Base-by-base conservation (phyloP, 192 early-diverging fungal genomes). In the Coemansia erecta region DNA sequence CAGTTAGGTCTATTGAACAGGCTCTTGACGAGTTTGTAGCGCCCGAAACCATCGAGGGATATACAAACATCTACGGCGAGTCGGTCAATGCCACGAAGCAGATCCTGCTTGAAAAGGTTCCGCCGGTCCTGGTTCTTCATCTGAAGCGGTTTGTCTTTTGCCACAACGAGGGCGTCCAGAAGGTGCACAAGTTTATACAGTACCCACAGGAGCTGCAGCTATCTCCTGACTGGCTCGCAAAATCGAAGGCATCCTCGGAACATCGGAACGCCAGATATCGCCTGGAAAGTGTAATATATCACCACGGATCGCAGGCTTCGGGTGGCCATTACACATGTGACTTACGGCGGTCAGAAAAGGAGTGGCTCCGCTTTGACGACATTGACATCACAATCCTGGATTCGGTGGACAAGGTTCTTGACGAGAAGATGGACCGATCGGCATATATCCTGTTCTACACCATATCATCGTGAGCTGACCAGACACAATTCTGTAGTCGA, bases 281-380 rank as follows among this genome's bases (percentile, higher is more conserved):
- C 45, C 82, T 96, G 8, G 88, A 89, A 78, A 90, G 81, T 62
- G 96, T 94, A 37, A 92, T 99, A 8, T 94, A 97, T 69, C 97
- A 99, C 78, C 97, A 97, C 69, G 95, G 97, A 3, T 72, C 72
- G 46, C 81, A 82, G 22, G 90, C 94, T 15, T 86, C 81, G 13
- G 95, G 93, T 31, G 97, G 97, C 8, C 97, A 99, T 64, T 99
- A 99, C 75, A 99, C 97, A 3, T 95, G 92, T 80, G 92, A 95
- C 77, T 82, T 99, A 7, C 61, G 81, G 53, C 81, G 89, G 50
- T 79, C 86, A 9, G 80, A 82, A 48, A 70, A 82, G 40, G 81
- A 88, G 57, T 99, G 97, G 97, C 83, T 95, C 49, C 88, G 87
- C 43, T 88, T 97, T 41, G 95, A 99, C 69, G 97, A 99, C 67